Conservation (phyloP, 345 rosid species). For the Clausena lansium region DNA sequence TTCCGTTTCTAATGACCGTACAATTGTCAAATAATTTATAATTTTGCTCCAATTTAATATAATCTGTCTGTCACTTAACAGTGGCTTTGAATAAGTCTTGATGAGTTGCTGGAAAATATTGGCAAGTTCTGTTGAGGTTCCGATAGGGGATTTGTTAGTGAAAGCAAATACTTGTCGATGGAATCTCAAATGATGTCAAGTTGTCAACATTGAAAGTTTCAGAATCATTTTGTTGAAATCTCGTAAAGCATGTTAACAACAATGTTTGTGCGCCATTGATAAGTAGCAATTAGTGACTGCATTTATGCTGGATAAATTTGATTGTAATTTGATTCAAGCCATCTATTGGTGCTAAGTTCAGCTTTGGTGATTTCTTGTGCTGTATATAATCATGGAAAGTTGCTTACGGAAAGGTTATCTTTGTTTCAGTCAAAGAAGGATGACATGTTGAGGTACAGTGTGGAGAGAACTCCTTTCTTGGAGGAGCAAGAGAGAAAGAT, state of each 20-base stretch:
- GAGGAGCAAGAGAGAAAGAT: constrained; percentile 87
- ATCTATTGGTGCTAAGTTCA: not conserved
- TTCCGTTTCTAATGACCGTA: not conserved
- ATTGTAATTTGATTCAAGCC: not conserved
- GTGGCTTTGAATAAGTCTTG: not conserved
- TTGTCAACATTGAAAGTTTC: not conserved
- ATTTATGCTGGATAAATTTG: not conserved
- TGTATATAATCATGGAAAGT: not conserved
- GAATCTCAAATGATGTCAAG: not conserved
- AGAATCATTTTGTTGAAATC: not conserved
- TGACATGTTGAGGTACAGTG: constrained; percentile 53
- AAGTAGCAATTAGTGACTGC: no score
- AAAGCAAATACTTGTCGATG: not conserved
- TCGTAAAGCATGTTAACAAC: not conserved
- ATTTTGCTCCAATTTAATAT: not conserved
- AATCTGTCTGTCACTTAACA: not conserved
- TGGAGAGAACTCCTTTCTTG: constrained; percentile 74
- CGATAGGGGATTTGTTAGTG: not conserved
- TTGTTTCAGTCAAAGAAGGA: constrained; percentile 65
- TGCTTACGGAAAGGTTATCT: not conserved
- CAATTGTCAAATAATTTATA: not conserved
- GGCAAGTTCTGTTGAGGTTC: not conserved
- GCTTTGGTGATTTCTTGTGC: not conserved
- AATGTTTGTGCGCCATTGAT: not conserved
- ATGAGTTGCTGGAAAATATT: not conserved